Base-by-base conservation (phyloP, 176 grass and related monocot species). In the Phyllostachys edulis region DNA sequence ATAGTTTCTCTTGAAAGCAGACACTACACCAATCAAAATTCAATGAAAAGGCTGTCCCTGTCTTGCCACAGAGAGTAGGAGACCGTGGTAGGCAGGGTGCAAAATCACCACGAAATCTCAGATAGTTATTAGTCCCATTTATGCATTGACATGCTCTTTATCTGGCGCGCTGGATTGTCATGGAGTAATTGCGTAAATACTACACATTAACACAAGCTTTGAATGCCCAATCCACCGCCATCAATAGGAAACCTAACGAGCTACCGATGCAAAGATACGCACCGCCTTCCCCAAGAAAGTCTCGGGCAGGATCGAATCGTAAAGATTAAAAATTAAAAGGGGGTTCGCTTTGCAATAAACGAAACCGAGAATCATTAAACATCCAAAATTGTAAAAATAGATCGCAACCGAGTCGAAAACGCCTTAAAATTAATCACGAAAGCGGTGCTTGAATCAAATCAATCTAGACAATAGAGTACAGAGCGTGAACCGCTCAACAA, bases 51-150 rank as follows among this genome's bases (percentile, higher is more conserved):
- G 41, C 2, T 60, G 41, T 4, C 23, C 14, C 9, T 39, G 11
- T 21, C 67, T 80, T 86, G 37, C 26, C 24, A 68, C 76, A 83
- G 12, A 83, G 12, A 82, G 17, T 44, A 71, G 32, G 47, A 16
- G 47, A 14, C 62, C 0, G 3, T 23, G 62, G 41, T 16, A 77
- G n/a, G 54, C 56, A 4, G 36, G 36, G 54, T 81, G 14, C 70
- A 76, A 27, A 71, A 40, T 14, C 42, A 41, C 76, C 69, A 61
- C 7, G 18, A 60, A 68, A 81, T 85, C 51, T 36, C 42, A 32
- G 14, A n/a, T 39, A 84, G 36, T 84, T 79, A 84, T 67, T 73
- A 62, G 57, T 46, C 41, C 44, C 44, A 77, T 87, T 77, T 69
- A 85, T 67, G 52, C 14, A 84, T 46, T 24, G 15, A 47, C 47